Conservation (phyloP, 306 rosid species). For the apple (Malus domestica) region DNA sequence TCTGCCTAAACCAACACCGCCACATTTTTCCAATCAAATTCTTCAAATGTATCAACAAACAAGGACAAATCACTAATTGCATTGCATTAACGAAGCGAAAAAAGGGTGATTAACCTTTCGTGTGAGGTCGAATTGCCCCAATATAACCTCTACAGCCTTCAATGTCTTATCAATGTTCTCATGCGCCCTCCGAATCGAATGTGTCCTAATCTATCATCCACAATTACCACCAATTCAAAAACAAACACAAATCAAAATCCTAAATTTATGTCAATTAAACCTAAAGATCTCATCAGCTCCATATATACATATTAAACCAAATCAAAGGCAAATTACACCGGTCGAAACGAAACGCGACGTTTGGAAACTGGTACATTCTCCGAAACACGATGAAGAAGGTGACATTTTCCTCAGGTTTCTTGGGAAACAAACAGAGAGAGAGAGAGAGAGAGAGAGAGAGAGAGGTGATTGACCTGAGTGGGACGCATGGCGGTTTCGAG, state of each 20-base stretch:
- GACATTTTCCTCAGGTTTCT: background rate
- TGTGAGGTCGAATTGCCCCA: slow-evolving; percentile 66
- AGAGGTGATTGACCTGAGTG: slow-evolving; percentile 64
- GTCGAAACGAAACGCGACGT: background rate
- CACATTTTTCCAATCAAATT: background rate
- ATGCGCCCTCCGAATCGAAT: slow-evolving; percentile 82
- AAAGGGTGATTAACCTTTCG: slow-evolving; percentile 53
- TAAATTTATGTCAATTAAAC: background rate
- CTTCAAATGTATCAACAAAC: background rate
- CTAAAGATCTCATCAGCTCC: slow-evolving; percentile 9
- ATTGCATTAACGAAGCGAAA: background rate
- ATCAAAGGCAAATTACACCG: background rate
- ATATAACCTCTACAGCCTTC: slow-evolving; percentile 64
- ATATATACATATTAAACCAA: background rate
- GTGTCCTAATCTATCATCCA: slow-evolving; percentile 63
- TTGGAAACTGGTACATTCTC: background rate
- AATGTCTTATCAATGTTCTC: slow-evolving; percentile 86
- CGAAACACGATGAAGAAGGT: background rate
- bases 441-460: too few relatives aligned
- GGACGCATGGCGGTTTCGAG: slow-evolving; percentile 97
- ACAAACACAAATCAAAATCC: slow-evolving; percentile 1
- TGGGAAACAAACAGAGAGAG: background rate
- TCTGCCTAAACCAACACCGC: slow-evolving; percentile 52
- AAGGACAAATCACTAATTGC: background rate
- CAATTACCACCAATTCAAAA: background rate